Evolutionary conservation across 2,329 filamentous ascomycete genomes (phyloP).

Genomic region (Calonectria fujianensis): DNA sequence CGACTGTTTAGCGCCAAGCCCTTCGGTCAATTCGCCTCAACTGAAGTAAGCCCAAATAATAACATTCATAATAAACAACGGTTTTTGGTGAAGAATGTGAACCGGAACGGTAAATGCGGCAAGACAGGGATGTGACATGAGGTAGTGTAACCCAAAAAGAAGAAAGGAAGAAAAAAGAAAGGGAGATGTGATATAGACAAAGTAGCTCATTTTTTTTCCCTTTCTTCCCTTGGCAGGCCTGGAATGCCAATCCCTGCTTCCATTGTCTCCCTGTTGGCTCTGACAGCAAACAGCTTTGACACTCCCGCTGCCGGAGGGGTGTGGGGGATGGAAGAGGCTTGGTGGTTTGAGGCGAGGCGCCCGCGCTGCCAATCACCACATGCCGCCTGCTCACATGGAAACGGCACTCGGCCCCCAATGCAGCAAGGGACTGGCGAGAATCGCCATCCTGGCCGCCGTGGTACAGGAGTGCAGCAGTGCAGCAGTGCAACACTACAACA

Average conservation of each 20-base stretch:
- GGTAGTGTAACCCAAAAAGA: not conserved
- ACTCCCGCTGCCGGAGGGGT: conserved; percentile 5
- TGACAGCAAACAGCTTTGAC: conserved; percentile 14
- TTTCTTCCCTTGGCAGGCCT: not conserved
- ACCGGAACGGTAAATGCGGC: conserved; percentile 14
- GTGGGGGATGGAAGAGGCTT: conserved; percentile 29
- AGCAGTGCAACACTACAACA: not conserved
- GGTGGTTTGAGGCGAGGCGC: conserved; percentile 27
- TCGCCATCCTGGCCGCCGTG: not conserved
- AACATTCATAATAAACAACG: conserved; percentile 1
- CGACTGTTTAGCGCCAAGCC: conserved; percentile 2
- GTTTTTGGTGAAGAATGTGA: conserved; percentile 8
- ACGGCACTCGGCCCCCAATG: conserved; percentile 5
- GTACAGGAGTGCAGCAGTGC: not conserved
- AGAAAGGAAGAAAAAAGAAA: not conserved
- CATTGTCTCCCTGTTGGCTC: not conserved
- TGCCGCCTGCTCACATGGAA: conserved; percentile 30
- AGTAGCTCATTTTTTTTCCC: not conserved
- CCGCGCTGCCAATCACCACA: conserved; percentile 19
- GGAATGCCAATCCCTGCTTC: not conserved
- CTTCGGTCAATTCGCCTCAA: conserved; percentile 13
- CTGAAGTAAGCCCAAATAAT: conserved; percentile 13
- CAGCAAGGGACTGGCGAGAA: not conserved
- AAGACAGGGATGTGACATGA: not conserved
- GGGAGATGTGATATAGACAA: not conserved